Evolutionary conservation across 1,284 basidiomycete species (phyloP).

Genomic region (Ustilago esculenta): DNA sequence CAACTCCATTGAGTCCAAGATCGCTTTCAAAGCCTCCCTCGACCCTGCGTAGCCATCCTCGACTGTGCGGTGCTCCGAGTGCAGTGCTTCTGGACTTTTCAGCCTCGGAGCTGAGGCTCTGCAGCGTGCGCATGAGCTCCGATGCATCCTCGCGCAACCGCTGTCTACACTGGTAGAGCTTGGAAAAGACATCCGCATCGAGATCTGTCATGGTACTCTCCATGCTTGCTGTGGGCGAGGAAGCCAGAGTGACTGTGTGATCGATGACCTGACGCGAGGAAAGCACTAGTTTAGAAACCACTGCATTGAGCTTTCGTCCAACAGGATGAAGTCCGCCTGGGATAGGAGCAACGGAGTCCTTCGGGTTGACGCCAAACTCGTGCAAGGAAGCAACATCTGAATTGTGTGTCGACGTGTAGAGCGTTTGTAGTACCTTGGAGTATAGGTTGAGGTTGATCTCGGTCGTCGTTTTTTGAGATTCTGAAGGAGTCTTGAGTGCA

Average conservation of each 20-base stretch:
- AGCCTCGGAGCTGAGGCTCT: constrained; percentile 39
- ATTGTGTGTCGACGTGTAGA: constrained; percentile 6
- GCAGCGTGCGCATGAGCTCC: constrained; percentile 47
- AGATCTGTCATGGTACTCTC: constrained; percentile 49
- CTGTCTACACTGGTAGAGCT: constrained; percentile 57
- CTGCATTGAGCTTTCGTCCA: constrained; percentile 69
- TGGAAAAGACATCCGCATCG: constrained; percentile 46
- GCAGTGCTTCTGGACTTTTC: constrained; percentile 42
- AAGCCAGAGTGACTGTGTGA: constrained; percentile 47
- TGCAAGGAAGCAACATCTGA: constrained; percentile 13
- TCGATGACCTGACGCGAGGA: constrained; percentile 68
- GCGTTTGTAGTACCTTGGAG: constrained; percentile 19
- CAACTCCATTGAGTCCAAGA: constrained; percentile 51
- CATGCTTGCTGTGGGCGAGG: constrained; percentile 37
- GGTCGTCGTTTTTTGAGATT: background rate
- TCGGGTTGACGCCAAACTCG: constrained; percentile 15
- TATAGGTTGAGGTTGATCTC: constrained; percentile 15
- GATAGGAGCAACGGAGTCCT: constrained; percentile 22
- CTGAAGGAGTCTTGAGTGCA: background rate
- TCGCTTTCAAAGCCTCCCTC: constrained; percentile 47
- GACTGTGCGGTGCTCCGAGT: constrained; percentile 22
- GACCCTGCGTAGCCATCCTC: constrained; percentile 45
- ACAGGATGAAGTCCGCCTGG: constrained; percentile 62
- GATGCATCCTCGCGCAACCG: constrained; percentile 55
- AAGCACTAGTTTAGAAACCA: constrained; percentile 69